Conservation (phyloP, 768 basidiomycete species). For the Mycena capillaripes region DNA sequence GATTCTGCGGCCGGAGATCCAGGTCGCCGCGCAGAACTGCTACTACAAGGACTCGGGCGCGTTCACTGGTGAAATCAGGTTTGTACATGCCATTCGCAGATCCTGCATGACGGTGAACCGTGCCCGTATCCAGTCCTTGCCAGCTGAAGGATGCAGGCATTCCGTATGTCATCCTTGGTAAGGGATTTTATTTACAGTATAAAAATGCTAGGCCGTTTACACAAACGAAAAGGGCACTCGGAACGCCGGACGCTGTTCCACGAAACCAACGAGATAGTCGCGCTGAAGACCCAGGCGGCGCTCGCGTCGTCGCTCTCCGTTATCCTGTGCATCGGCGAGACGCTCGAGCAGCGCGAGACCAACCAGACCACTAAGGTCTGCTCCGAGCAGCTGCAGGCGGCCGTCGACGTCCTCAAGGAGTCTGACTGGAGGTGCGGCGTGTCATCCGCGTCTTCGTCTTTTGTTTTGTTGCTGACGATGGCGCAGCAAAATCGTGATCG, state of each 20-base stretch:
- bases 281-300: slow-evolving; percentile 88
- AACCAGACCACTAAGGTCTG: slow-evolving; percentile 85
- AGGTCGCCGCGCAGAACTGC: slow-evolving; percentile 93
- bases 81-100: slow-evolving; percentile 25
- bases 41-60: slow-evolving; percentile 89
- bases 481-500: slow-evolving; percentile 88
- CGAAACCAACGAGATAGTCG: slow-evolving; percentile 87
- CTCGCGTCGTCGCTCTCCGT: slow-evolving; percentile 82
- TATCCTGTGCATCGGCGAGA: slow-evolving; percentile 98
- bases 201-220: too few species aligned
- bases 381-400: slow-evolving; percentile 85
- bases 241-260: slow-evolving; percentile 95
- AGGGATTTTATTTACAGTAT: slow-evolving; percentile 29
- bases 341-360: slow-evolving; percentile 87
- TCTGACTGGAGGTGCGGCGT: slow-evolving; percentile 83
- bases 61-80: slow-evolving; percentile 98
- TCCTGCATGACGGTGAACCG: background rate
- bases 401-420: slow-evolving; percentile 70
- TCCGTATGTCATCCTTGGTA: slow-evolving; percentile 93
- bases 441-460: background rate
- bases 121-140: slow-evolving; percentile 65
- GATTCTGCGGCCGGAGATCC: slow-evolving; percentile 72
- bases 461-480: background rate
- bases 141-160: slow-evolving; percentile 91
- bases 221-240: slow-evolving; percentile 79